Percentiles rank a stretch among this genome's conserved stretches.
Evolutionary conservation across 164 flowering plant genomes (phyloP).

Genomic region (Vitis rotundifolia): DNA sequence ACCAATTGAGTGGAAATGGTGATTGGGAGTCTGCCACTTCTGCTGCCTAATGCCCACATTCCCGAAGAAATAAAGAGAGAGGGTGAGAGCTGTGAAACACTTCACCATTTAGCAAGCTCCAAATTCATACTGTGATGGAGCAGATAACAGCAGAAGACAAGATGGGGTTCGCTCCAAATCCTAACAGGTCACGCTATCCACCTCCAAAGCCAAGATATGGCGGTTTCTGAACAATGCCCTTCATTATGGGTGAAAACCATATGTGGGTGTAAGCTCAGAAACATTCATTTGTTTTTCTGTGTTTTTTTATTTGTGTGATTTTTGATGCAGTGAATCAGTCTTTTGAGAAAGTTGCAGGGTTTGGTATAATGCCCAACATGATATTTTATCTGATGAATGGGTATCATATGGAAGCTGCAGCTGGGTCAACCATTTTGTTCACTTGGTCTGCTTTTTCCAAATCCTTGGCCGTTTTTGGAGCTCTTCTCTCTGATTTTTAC

Average conservation of each 20-base stretch:
- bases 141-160: too few relatives aligned
- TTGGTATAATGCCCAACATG: conserved; percentile 42
- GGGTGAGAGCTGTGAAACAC: too few relatives aligned
- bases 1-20: too few relatives aligned
- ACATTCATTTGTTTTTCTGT: neutral
- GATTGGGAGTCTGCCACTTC: too few relatives aligned
- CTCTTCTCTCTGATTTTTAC: conserved; percentile 34
- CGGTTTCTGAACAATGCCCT: conserved; percentile 40
- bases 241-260: conserved; percentile 33
- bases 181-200: conserved; percentile 7
- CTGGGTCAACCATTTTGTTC: conserved; percentile 19
- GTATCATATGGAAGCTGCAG: conserved; percentile 22
- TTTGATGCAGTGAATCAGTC: conserved; percentile 29
- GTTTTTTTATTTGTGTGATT: neutral
- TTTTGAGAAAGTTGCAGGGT: conserved; percentile 30
- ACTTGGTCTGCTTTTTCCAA: conserved; percentile 31
- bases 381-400: conserved; percentile 32
- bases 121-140: too few relatives aligned
- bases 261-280: too few relatives aligned
- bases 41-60: too few relatives aligned
- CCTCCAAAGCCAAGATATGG: conserved; percentile 6
- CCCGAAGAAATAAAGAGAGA: too few relatives aligned
- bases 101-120: too few relatives aligned
- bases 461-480: conserved; percentile 32
- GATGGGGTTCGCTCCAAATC: neutral